Evolutionary conservation across 2,329 filamentous ascomycete genomes (phyloP).

Genomic region (Amesomyces nigricolor): DNA sequence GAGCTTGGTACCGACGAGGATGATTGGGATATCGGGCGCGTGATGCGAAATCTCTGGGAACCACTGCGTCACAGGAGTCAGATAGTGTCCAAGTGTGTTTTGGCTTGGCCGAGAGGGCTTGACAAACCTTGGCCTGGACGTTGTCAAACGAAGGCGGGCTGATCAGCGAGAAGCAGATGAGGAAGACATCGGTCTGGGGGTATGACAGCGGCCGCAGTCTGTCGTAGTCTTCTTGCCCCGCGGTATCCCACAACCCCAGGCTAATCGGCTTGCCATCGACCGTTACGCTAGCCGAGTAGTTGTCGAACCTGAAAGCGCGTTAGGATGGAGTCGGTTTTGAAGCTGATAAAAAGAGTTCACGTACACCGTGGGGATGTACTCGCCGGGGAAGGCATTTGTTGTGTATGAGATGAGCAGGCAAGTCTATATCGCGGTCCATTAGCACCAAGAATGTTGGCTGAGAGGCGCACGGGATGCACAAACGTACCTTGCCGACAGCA

Average conservation of each 20-base stretch:
- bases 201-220: slow-evolving; percentile 91
- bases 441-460: slow-evolving; percentile 19
- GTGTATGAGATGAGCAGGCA: slow-evolving; percentile 99
- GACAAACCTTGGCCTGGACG: slow-evolving; percentile 88
- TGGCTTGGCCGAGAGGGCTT: not conserved
- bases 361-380: slow-evolving; percentile 98
- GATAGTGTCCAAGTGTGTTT: not conserved
- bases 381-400: slow-evolving; percentile 98
- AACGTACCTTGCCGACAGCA: slow-evolving; percentile 90
- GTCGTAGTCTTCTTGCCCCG: slow-evolving; percentile 98
- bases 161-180: slow-evolving; percentile 98
- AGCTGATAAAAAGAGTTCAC: slow-evolving; percentile 31
- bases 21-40: slow-evolving; percentile 90
- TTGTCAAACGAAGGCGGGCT: slow-evolving; percentile 98
- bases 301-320: slow-evolving; percentile 68
- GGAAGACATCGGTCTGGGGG: slow-evolving; percentile 95
- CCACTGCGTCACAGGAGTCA: slow-evolving; percentile 57
- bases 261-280: slow-evolving; percentile 98
- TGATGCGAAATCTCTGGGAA: slow-evolving; percentile 97
- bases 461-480: slow-evolving; percentile 13
- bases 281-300: slow-evolving; percentile 98
- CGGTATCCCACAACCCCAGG: slow-evolving; percentile 95
- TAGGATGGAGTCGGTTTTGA: slow-evolving; percentile 19
- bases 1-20: slow-evolving; percentile 94
- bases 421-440: slow-evolving; percentile 54